Evolutionary conservation across 129 eudicot genomes (phyloP).

Genomic region (Escallonia rubra): DNA sequence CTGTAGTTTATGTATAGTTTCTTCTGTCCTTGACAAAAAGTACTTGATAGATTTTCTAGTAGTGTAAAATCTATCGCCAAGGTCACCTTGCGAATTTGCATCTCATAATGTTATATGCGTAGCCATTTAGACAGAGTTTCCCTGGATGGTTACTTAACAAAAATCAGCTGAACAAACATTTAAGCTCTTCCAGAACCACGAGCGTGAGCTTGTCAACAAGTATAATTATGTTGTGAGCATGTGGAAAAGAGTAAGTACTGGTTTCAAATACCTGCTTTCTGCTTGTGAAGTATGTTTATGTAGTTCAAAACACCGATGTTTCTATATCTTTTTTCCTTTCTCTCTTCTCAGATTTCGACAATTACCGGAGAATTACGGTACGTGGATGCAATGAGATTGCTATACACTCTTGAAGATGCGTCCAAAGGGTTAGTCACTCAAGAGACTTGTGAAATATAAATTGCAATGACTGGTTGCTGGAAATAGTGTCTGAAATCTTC

Average conservation of each 20-base stretch:
- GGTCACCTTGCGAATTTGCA: neutral
- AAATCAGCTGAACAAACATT: constrained; percentile 75
- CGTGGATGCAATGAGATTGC: constrained; percentile 77
- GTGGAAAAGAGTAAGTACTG: constrained; percentile 82
- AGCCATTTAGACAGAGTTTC: neutral
- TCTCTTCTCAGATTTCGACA: constrained; percentile 62
- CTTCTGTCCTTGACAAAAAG: too few relatives aligned
- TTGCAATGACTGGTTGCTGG: too few relatives aligned
- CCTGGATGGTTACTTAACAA: constrained; percentile 40
- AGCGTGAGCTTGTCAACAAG: constrained; percentile 79
- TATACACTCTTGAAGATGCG: constrained; percentile 73
- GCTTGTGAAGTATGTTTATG: too few relatives aligned
- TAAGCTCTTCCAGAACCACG: constrained; percentile 70
- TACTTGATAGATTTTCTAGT: too few relatives aligned
- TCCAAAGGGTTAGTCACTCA: constrained; percentile 53
- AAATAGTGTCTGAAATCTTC: neutral
- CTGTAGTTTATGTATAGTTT: too few relatives aligned
- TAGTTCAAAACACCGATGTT: neutral
- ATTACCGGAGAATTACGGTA: constrained; percentile 77
- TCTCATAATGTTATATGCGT: neutral
- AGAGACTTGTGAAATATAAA: too few relatives aligned
- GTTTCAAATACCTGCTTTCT: neutral
- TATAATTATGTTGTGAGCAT: constrained; percentile 79
- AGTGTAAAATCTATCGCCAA: too few relatives aligned
- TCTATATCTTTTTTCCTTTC: neutral